phyloP scores from a whole-genome alignment of 768 basidiomycete genomes.

The Lentinula detonsa region DNA sequence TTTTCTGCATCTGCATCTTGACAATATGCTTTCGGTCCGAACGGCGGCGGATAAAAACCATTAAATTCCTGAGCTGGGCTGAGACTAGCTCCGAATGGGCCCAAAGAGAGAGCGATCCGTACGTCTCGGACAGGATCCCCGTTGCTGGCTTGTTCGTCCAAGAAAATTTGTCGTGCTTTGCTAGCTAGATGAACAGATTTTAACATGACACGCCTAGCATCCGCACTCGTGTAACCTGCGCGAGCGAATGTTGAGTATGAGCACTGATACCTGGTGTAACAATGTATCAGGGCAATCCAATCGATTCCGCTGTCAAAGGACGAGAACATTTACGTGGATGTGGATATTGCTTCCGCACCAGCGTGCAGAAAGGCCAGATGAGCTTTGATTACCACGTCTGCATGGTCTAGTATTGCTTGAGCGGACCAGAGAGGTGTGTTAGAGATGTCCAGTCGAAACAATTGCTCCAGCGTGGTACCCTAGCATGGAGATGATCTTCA shows the following conservation, averaged over 20 bases:
- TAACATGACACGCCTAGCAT: slow-evolving; percentile 45
- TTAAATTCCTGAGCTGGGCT: slow-evolving; percentile 65
- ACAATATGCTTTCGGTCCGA: slow-evolving; percentile 48
- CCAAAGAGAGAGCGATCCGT: slow-evolving; percentile 63
- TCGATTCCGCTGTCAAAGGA: background rate
- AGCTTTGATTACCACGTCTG: slow-evolving; percentile 46
- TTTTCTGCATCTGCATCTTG: slow-evolving; percentile 21
- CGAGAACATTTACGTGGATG: slow-evolving; percentile 49
- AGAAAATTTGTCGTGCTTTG: slow-evolving; percentile 34
- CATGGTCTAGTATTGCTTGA: slow-evolving; percentile 46
- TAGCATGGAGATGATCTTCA: slow-evolving; percentile 16
- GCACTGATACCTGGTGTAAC: slow-evolving; percentile 55
- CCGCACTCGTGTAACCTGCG: slow-evolving; percentile 38
- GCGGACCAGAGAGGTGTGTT: slow-evolving; percentile 69
- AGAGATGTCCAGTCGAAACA: slow-evolving; percentile 40
- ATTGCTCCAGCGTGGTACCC: slow-evolving; percentile 60
- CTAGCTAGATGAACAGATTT: slow-evolving; percentile 45
- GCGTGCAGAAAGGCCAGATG: slow-evolving; percentile 61
- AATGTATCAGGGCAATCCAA: background rate
- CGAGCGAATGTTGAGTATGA: slow-evolving; percentile 46
- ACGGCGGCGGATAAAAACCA: slow-evolving; percentile 73
- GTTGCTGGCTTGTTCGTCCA: slow-evolving; percentile 15
- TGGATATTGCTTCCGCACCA: slow-evolving; percentile 61
- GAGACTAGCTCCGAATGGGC: slow-evolving; percentile 68
- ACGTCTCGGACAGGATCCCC: slow-evolving; percentile 15